A percentile compares a stretch with the other conserved stretches of the same genome.
phyloP scores from a whole-genome alignment of 768 basidiomycete species.

The Termitomyces sp. region DNA sequence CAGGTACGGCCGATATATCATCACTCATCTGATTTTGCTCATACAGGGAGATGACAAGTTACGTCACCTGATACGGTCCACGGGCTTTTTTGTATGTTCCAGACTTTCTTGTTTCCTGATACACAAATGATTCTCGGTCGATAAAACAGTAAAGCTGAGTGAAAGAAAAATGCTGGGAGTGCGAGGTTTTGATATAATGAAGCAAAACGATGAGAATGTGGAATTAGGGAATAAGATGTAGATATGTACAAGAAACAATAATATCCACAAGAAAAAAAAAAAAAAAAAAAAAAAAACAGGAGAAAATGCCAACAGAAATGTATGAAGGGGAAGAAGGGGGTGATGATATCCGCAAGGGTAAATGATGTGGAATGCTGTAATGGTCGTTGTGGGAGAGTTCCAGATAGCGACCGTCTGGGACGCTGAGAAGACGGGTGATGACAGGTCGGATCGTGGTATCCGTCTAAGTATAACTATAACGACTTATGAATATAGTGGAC shows the following conservation, averaged over 20 bases:
- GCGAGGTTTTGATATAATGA: slow-evolving; percentile 13
- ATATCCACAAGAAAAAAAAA: slow-evolving; percentile 6
- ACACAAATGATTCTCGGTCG: slow-evolving; percentile 6
- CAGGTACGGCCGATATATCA: neutral
- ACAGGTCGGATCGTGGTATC: slow-evolving; percentile 9
- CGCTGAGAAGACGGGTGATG: slow-evolving; percentile 6
- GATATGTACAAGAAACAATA: slow-evolving; percentile 14
- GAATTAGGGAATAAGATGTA: slow-evolving; percentile 15
- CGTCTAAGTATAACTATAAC: slow-evolving; percentile 13
- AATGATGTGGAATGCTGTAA: slow-evolving; percentile 11
- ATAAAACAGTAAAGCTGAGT: slow-evolving; percentile 9
- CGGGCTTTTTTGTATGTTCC: slow-evolving; percentile 6
- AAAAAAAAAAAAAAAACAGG: too few relatives aligned
- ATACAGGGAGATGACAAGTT: neutral
- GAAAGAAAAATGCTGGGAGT: slow-evolving; percentile 12
- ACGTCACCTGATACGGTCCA: neutral
- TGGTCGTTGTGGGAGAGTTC: slow-evolving; percentile 6
- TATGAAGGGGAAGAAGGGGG: neutral
- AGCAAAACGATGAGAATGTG: slow-evolving; percentile 13
- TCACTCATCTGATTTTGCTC: too few relatives aligned
- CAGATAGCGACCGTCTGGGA: slow-evolving; percentile 1
- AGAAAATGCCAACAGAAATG: slow-evolving; percentile 1
- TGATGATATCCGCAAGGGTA: slow-evolving; percentile 14
- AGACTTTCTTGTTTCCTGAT: slow-evolving; percentile 8
- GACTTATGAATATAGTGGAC: slow-evolving; percentile 12